phyloP scores from a whole-genome alignment of 495 filamentous ascomycete genomes.

The Aspergillus campestris region DNA sequence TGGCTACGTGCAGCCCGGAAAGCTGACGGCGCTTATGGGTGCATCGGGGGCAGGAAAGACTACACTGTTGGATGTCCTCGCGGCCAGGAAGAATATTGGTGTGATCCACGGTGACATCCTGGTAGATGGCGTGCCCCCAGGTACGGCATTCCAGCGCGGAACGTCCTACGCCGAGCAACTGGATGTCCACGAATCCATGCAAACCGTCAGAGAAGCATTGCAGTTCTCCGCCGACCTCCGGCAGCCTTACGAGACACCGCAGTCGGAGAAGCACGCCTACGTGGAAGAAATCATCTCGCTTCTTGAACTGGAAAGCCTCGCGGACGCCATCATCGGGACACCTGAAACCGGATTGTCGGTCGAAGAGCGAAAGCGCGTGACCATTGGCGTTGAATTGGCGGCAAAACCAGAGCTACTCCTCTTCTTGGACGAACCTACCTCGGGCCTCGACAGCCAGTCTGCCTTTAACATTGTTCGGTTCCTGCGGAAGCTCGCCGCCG shows the following conservation, averaged over 20 bases:
- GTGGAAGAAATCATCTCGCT: slow-evolving; percentile 76
- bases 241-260: slow-evolving; percentile 61
- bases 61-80: slow-evolving; percentile 71
- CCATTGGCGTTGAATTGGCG: slow-evolving; percentile 82
- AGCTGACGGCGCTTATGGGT: slow-evolving; percentile 77
- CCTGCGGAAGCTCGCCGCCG: slow-evolving; percentile 70
- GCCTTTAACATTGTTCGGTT: slow-evolving; percentile 89
- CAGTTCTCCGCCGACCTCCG: slow-evolving; percentile 76
- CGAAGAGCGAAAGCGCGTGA: slow-evolving; percentile 86
- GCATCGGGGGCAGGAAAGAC: slow-evolving; percentile 85
- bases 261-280: slow-evolving; percentile 69
- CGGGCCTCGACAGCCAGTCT: slow-evolving; percentile 74
- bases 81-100: slow-evolving; percentile 68
- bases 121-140: slow-evolving; percentile 60
- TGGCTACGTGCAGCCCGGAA: slow-evolving; percentile 71
- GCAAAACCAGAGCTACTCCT: slow-evolving; percentile 79
- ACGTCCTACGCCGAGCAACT: slow-evolving; percentile 79
- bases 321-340: slow-evolving; percentile 75
- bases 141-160: slow-evolving; percentile 66
- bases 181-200: slow-evolving; percentile 69
- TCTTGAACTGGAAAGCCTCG: slow-evolving; percentile 75
- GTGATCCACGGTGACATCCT: slow-evolving; percentile 66
- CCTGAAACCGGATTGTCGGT: slow-evolving; percentile 73
- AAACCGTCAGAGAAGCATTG: slow-evolving; percentile 77
- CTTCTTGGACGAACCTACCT: slow-evolving; percentile 88